Conservation (phyloP, 139 green algal species). For the Nannochloris sp. region DNA sequence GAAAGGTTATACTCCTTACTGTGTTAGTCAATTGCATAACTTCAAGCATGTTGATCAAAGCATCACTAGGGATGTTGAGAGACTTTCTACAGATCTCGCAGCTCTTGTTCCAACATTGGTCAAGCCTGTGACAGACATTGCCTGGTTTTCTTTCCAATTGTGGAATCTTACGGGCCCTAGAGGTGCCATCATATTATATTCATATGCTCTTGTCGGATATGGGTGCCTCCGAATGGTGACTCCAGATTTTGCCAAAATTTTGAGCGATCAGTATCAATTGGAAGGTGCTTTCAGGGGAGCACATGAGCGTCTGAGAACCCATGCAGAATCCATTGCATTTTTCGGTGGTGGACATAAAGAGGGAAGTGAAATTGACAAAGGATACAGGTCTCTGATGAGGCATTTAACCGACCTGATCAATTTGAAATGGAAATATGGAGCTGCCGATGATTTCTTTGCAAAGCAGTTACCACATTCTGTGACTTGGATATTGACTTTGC, state of each 20-base stretch:
- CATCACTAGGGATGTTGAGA: slow-evolving; percentile 53
- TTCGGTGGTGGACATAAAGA: slow-evolving; percentile 55
- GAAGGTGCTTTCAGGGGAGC: slow-evolving; percentile 48
- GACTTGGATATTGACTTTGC: slow-evolving; percentile 64
- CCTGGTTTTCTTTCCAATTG: slow-evolving; percentile 57
- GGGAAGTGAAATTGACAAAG: slow-evolving; percentile 16
- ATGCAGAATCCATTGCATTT: slow-evolving; percentile 60
- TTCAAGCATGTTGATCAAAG: slow-evolving; percentile 52
- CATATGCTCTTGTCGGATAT: slow-evolving; percentile 53
- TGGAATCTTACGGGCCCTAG: slow-evolving; percentile 44
- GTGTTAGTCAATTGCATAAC: slow-evolving; percentile 36
- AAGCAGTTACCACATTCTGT: slow-evolving; percentile 74
- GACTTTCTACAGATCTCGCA: slow-evolving; percentile 52
- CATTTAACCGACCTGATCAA: slow-evolving; percentile 32
- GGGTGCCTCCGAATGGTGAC: slow-evolving; percentile 41
- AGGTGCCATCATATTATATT: slow-evolving; percentile 57
- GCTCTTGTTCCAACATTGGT: slow-evolving; percentile 59
- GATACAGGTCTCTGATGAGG: slow-evolving; percentile 26
- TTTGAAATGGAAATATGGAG: slow-evolving; percentile 45
- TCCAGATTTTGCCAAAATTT: slow-evolving; percentile 48
- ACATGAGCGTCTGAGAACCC: slow-evolving; percentile 41
- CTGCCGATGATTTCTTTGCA: slow-evolving; percentile 74
- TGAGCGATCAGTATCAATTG: slow-evolving; percentile 31
- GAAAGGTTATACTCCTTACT: slow-evolving; percentile 46
- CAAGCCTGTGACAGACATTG: slow-evolving; percentile 62